Conservation (phyloP, 805 yeast species). For the Cyberlindnera sargentensis region DNA sequence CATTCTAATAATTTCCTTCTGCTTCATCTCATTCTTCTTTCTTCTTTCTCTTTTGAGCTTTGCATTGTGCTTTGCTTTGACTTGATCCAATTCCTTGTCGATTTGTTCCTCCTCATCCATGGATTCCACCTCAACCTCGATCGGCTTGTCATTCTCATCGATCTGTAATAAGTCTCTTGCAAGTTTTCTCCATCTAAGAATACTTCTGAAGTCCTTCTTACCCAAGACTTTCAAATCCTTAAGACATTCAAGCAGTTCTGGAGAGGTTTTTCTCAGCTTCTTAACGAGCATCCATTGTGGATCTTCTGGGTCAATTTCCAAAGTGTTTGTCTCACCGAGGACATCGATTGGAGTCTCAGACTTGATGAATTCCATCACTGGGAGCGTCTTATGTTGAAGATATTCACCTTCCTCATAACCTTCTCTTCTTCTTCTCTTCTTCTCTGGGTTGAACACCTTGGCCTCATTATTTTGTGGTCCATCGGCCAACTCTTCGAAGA, state of each 20-base stretch:
- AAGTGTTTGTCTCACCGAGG: conserved; percentile 65
- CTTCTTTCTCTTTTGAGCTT: conserved; percentile 76
- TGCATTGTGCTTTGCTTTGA: conserved; percentile 64
- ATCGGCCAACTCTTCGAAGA: conserved; percentile 83
- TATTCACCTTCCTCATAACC: conserved; percentile 97
- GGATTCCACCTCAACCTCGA: conserved; percentile 50
- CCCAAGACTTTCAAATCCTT: conserved; percentile 93
- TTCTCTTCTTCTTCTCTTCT: conserved; percentile 81
- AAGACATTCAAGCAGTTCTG: conserved; percentile 74
- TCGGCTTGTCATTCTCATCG: conserved; percentile 42
- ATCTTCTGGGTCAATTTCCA: conserved; percentile 51
- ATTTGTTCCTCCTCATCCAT: conserved; percentile 85
- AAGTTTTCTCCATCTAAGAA: conserved; percentile 82
- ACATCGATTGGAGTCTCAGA: conserved; percentile 78
- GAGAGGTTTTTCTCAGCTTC: conserved; percentile 69
- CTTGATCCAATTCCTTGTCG: conserved; percentile 72
- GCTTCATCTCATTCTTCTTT: conserved; percentile 72
- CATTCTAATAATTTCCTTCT: conserved; percentile 82
- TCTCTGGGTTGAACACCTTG: conserved; percentile 90
- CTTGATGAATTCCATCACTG: conserved; percentile 74
- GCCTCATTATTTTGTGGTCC: conserved; percentile 79
- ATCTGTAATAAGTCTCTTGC: conserved; percentile 75
- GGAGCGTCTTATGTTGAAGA: conserved; percentile 57
- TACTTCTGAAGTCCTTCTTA: conserved; percentile 80
- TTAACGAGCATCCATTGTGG: conserved; percentile 67